A percentile compares a stretch with the other conserved stretches of the same genome.
Evolutionary conservation across 2,329 filamentous ascomycete genomes (phyloP).

Genomic region (Pestalotiopsis sp.): DNA sequence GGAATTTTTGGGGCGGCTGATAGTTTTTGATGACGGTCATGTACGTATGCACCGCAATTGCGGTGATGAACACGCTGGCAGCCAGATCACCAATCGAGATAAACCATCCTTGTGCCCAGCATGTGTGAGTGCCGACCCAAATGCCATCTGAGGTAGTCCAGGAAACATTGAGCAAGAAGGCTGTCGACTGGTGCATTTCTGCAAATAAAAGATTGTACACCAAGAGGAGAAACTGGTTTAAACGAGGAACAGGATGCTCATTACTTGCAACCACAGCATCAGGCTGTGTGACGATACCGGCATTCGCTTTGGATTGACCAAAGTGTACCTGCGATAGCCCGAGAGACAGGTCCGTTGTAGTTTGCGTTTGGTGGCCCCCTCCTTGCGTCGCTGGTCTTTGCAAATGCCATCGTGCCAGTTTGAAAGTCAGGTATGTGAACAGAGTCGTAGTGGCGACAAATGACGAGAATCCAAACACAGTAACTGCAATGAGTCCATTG

Average conservation of each 20-base stretch:
- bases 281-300: not conserved
- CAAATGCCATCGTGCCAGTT: constrained; percentile 23
- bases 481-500: constrained; percentile 17
- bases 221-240: constrained; percentile 70
- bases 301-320: not conserved
- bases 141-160: constrained; percentile 45
- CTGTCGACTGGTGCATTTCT: constrained; percentile 12
- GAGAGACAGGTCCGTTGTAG: constrained; percentile 5
- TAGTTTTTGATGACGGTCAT: constrained; percentile 61
- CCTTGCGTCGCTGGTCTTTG: not conserved
- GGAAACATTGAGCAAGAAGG: constrained; percentile 62
- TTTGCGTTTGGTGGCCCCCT: not conserved
- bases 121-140: constrained; percentile 6
- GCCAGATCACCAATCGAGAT: constrained; percentile 68
- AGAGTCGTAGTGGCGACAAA: constrained; percentile 13
- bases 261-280: not conserved
- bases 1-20: constrained; percentile 48
- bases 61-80: constrained; percentile 67
- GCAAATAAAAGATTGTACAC: constrained; percentile 65
- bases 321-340: constrained; percentile 10
- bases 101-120: constrained; percentile 59
- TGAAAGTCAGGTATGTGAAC: constrained; percentile 15
- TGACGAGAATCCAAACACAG: constrained; percentile 15
- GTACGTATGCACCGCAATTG: constrained; percentile 69
- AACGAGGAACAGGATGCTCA: constrained; percentile 27